A percentile compares a stretch with the other conserved stretches of the same genome.
These are phyloP conservation scores for Colletotrichum costaricense DNA, from an alignment of 2,329 filamentous ascomycete species.

Conservation along the genomic window DNA sequence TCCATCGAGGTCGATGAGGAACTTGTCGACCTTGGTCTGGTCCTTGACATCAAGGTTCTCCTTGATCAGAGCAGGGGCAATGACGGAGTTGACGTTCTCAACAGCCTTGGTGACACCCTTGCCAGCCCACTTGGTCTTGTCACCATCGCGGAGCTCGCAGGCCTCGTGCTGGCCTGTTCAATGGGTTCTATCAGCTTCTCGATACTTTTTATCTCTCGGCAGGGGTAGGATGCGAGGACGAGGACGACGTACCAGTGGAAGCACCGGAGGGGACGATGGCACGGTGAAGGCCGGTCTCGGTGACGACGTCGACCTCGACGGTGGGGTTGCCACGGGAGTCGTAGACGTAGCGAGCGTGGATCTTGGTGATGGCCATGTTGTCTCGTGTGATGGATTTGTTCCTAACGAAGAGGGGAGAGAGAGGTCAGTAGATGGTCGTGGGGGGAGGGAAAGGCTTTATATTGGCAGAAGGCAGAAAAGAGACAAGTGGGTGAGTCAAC, in stretches of 20 bases:
- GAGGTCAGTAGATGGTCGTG: slow-evolving; percentile 12
- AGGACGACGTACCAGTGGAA: slow-evolving; percentile 78
- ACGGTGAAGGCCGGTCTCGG: slow-evolving; percentile 91
- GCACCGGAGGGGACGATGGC: slow-evolving; percentile 94
- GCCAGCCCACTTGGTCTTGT: slow-evolving; percentile 87
- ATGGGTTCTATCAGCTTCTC: slow-evolving; percentile 42
- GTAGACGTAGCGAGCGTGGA: slow-evolving; percentile 95
- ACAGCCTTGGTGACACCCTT: slow-evolving; percentile 91
- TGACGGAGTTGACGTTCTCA: slow-evolving; percentile 84
- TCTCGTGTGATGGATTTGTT: slow-evolving; percentile 23
- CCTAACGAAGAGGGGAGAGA: slow-evolving; percentile 10
- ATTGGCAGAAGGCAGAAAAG: slow-evolving; percentile 22
- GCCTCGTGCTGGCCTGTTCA: slow-evolving; percentile 85
- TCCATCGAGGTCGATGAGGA: slow-evolving; percentile 87
- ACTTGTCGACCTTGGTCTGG: slow-evolving; percentile 84
- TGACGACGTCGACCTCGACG: slow-evolving; percentile 94
- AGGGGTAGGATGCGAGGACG: slow-evolving; percentile 26
- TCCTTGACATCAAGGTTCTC: slow-evolving; percentile 87
- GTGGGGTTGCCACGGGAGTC: slow-evolving; percentile 99
- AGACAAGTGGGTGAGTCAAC: slow-evolving; percentile 35
- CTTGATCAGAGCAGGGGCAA: slow-evolving; percentile 85
- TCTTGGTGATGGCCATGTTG: slow-evolving; percentile 91
- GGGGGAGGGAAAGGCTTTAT: slow-evolving; percentile 33
- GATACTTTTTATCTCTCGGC: slow-evolving; percentile 37
- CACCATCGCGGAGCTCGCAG: slow-evolving; percentile 89